A percentile compares a stretch with the other conserved stretches of the same genome.
phyloP scores from a whole-genome alignment of 352 stramenopile genomes.

The Phytopythium mirpurense region DNA sequence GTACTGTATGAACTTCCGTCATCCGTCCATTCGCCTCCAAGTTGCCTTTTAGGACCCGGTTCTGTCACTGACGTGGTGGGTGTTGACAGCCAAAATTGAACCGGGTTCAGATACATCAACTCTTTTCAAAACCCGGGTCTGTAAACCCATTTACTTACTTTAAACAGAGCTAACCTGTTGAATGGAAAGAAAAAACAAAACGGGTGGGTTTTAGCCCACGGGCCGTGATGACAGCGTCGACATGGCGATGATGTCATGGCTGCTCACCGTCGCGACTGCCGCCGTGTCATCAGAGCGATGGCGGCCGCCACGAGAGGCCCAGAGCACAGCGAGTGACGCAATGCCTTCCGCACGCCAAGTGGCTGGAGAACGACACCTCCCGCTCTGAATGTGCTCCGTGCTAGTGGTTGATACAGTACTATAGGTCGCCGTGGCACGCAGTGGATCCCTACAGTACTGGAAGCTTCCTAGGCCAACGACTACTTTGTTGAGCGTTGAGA shows the following conservation, averaged over 20 bases:
- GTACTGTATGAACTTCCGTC: neutral
- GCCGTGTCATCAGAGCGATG: neutral
- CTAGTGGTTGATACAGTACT: no score
- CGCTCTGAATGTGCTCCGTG: no score
- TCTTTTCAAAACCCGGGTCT: neutral
- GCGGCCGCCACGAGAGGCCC: neutral
- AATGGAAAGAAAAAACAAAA: neutral
- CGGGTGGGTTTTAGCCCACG: neutral
- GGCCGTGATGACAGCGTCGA: neutral
- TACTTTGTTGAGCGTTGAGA: no score
- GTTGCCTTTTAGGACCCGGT: neutral
- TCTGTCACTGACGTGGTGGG: neutral
- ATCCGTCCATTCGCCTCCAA: neutral
- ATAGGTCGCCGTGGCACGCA: no score
- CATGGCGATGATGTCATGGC: constrained; percentile 1
- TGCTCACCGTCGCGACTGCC: neutral
- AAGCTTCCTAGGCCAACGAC: no score
- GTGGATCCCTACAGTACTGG: no score
- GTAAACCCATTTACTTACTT: neutral
- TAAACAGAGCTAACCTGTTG: no score
- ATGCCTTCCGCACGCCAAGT: neutral
- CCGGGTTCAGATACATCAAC: neutral
- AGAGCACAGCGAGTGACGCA: neutral
- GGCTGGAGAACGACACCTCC: no score
- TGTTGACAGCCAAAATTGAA: neutral